These are phyloP conservation scores for Cercospora sp. DNA, from an alignment of 2,329 filamentous ascomycete species.

Conservation along the genomic window DNA sequence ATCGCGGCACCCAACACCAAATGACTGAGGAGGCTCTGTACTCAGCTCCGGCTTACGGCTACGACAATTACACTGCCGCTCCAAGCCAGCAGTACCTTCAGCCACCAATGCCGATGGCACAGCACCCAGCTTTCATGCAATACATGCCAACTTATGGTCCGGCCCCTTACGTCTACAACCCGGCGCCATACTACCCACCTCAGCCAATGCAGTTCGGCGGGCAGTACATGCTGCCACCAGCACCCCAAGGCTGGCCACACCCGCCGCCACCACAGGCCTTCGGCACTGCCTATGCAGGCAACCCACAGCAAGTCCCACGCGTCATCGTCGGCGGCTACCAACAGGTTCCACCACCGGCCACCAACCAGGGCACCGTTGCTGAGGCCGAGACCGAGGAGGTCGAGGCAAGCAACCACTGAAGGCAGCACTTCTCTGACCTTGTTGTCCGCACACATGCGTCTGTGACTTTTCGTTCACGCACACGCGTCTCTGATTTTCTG, in stretches of 20 bases:
- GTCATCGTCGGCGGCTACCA: neutral
- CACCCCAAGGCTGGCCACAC: neutral
- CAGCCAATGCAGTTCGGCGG: neutral
- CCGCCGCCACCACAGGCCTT: neutral
- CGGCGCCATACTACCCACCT: neutral
- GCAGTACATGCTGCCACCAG: neutral
- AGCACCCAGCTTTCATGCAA: neutral
- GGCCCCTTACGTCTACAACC: neutral
- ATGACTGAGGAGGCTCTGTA: conserved; percentile 34
- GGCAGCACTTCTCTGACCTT: neutral
- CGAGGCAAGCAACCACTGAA: neutral
- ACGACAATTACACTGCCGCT: conserved; percentile 12
- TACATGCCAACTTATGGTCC: neutral
- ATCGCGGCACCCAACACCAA: conserved; percentile 66
- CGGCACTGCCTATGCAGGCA: neutral
- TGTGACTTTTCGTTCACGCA: neutral
- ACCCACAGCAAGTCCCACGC: neutral
- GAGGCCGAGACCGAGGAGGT: neutral
- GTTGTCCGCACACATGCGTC: neutral
- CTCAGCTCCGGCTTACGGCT: conserved; percentile 9
- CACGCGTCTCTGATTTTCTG: neutral
- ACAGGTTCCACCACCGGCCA: neutral
- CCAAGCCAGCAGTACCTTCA: neutral
- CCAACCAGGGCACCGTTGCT: neutral
- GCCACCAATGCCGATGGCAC: neutral